Evolutionary conservation across 139 green algal genomes (phyloP), one percentile per base, ranked within the genome.

Genomic region (Zygnema circumcarinatum): DNA sequence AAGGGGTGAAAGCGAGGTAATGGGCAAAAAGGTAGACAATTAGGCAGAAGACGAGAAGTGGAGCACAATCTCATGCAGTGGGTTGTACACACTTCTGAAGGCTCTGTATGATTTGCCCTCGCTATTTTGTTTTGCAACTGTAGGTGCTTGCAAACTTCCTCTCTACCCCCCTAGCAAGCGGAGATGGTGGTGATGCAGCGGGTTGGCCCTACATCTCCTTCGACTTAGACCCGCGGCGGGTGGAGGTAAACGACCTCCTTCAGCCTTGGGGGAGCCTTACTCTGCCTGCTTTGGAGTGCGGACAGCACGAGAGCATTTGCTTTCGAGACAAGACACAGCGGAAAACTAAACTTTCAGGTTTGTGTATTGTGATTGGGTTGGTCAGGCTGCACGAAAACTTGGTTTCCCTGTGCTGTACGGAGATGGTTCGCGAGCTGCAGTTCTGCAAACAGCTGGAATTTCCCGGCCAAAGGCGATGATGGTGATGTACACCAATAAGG

Each of bases 111-210:
- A n/a, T n/a, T n/a, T n/a, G n/a, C n/a, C n/a, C n/a, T n/a, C n/a
- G n/a, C 22, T 38, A 21, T 35, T 7, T 2, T 69, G n/a, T n/a
- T n/a, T n/a, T n/a, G n/a, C n/a, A n/a, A n/a, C n/a, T n/a, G n/a
- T n/a, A 88, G 83, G 90, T 95, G 80, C 83, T 98, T 74, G 96
- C 94, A 41, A 98, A 97, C 92, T 94, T 98, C 92, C 88, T 98
- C 86, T 91, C 94, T 29, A 91, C 79, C 32, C 95, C 95, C 1
- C 52, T 97, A 33, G n/a, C n/a, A n/a, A n/a, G n/a, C n/a, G n/a
- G n/a, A n/a, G 67, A 86, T 25, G 72, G 69, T 76, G 32, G 35
- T 0, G 72, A 91, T 53, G 87, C 76, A 76, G 16, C 56, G 32
- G 67, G 76, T 40, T 89, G 47, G 85, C 76, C 92, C 32, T 98